Base-by-base conservation (phyloP, 2,329 filamentous ascomycete genomes). In the Helotiales sp. region DNA sequence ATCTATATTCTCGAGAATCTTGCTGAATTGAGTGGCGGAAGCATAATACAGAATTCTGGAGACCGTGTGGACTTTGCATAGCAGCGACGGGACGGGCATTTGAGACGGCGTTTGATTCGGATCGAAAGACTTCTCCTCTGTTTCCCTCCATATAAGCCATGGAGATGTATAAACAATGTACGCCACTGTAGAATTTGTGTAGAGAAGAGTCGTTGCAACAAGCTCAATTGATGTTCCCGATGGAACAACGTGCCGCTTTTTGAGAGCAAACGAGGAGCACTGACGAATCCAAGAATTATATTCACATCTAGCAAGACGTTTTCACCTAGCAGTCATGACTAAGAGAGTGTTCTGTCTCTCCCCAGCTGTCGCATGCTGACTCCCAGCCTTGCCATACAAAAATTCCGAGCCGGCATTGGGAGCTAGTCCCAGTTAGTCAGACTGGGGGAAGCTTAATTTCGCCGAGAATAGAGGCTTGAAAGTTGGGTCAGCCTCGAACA, bases 391-490 rank as follows among this genome's bases (percentile, higher is more conserved):
- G 40, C 22, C 13, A 24, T 5, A 44, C 22, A 25, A 2, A 25
- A 15, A 44, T 3, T 24, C 27, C 22, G 10, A 44, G 22, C 27
- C 40, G 40, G 40, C 40, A 44, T 44, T 44, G 24, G 40, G 27
- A 44, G n/a, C n/a, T n/a, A n/a, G n/a, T n/a, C n/a, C n/a, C n/a
- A n/a, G n/a, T n/a, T n/a, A 19, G 24, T 27, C 22, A 19, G 25
- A 48, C 46, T 25, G 30, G 46, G 31, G 12, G 29, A 59, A 59
- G 53, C 53, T 62, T 59, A 58, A 63, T 54, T 59, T 55, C 27
- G n/a, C n/a, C n/a, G n/a, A n/a, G n/a, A n/a, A n/a, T n/a, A n/a
- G n/a, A n/a, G n/a, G n/a, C n/a, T n/a, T n/a, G n/a, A n/a, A n/a
- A 48, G 8, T 50, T 50, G 44, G 42, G 30, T 34, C 54, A 55